Conservation (phyloP, 1,139 yeast species). For the Suhomyces terraborum region DNA sequence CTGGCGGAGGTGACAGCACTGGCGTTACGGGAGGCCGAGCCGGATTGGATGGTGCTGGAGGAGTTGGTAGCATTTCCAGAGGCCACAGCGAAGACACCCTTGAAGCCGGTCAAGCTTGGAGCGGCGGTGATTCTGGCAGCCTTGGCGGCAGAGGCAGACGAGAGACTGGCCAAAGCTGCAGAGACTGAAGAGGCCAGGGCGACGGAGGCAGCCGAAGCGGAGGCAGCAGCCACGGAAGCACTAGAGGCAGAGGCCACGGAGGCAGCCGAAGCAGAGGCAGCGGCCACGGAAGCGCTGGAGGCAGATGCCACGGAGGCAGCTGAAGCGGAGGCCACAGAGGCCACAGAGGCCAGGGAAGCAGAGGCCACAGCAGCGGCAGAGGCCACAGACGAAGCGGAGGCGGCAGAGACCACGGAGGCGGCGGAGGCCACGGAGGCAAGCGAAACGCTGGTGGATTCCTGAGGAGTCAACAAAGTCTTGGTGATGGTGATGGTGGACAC, state of each 20-base stretch:
- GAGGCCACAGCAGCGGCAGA: conserved; percentile 23
- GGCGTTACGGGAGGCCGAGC: conserved; percentile 20
- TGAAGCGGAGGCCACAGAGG: conserved; percentile 20
- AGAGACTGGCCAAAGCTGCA: too few relatives aligned
- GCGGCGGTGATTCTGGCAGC: conserved; percentile 21
- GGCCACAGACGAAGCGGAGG: conserved; percentile 14
- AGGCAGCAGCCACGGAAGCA: conserved; percentile 22
- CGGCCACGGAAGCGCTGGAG: conserved; percentile 15
- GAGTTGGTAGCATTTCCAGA: conserved; percentile 32
- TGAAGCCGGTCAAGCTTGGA: conserved; percentile 35
- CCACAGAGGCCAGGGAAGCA: conserved; percentile 21
- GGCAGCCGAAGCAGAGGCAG: conserved; percentile 19
- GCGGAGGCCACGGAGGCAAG: conserved; percentile 23
- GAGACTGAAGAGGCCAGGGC: conserved; percentile 18
- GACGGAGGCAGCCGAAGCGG: conserved; percentile 22
- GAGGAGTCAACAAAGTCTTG: conserved; percentile 45
- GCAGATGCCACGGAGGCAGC: conserved; percentile 18
- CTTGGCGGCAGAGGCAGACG: conserved; percentile 19
- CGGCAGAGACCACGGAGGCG: conserved; percentile 21
- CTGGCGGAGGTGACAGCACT: conserved; percentile 11
- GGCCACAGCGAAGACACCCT: conserved; percentile 52
- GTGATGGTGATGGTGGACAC: conserved; percentile 45
- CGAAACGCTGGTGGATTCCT: conserved; percentile 35
- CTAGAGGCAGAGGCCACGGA: conserved; percentile 18
- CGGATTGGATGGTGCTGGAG: conserved; percentile 23